Evolutionary conservation across 257 asterid species (phyloP).

Genomic region (Lycium ferocissimum): DNA sequence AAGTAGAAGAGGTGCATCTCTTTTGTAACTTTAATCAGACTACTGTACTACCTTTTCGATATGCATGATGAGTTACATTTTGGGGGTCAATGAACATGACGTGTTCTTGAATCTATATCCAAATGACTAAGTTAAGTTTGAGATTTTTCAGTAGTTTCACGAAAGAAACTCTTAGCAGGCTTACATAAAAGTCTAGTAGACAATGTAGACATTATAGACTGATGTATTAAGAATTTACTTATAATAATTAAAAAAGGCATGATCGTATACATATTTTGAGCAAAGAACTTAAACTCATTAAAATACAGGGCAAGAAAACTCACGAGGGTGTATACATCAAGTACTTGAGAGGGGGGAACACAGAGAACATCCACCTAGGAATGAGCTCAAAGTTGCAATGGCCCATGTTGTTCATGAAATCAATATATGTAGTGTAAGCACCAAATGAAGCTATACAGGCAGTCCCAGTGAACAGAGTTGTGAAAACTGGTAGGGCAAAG

Average conservation of each 20-base stretch:
- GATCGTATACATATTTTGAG: background rate
- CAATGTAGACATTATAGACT: no score
- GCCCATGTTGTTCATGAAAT: constrained; percentile 68
- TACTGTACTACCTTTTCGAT: no score
- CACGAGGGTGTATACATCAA: constrained; percentile 72
- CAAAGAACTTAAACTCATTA: background rate
- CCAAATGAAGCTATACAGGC: constrained; percentile 51
- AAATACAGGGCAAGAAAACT: constrained; percentile 38
- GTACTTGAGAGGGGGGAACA: constrained; percentile 85
- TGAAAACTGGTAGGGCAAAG: constrained; percentile 59
- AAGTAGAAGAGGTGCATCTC: background rate
- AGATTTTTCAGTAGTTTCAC: background rate
- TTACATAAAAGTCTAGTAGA: background rate
- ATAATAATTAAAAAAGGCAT: background rate
- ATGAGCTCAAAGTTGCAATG: constrained; percentile 73
- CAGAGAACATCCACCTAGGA: constrained; percentile 62
- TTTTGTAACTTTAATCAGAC: no score
- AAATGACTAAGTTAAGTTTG: background rate
- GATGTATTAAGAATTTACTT: no score
- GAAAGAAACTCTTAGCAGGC: background rate
- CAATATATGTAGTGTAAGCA: constrained; percentile 53
- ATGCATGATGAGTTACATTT: no score
- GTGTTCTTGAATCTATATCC: background rate
- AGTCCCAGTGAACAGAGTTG: constrained; percentile 50
- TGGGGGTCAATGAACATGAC: no score